Conservation (phyloP, 2,329 filamentous ascomycete species). For the Monosporascus sp. region DNA sequence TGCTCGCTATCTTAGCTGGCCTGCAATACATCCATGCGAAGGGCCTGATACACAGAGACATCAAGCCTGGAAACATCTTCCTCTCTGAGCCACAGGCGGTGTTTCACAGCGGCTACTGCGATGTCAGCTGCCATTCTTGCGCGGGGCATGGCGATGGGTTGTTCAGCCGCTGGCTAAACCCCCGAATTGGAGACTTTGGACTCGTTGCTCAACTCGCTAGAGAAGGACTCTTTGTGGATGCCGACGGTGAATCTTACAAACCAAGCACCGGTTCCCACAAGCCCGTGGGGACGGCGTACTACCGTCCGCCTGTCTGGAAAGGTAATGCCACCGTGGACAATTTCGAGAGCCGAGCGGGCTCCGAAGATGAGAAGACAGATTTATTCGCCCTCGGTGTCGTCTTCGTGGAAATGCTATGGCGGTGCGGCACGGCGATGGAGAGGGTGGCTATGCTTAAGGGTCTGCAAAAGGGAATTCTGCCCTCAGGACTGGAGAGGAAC, state of each 20-base stretch:
- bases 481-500: conserved; percentile 8
- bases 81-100: conserved; percentile 39
- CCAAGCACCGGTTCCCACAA: conserved; percentile 19
- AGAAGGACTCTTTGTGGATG: conserved; percentile 20
- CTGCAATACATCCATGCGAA: conserved; percentile 58
- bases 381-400: conserved; percentile 58
- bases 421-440: conserved; percentile 47
- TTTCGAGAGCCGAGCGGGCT: not conserved
- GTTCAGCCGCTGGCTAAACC: conserved; percentile 39
- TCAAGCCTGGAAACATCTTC: conserved; percentile 66
- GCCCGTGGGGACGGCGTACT: conserved; percentile 58
- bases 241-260: too few relatives aligned
- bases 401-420: conserved; percentile 54
- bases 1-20: conserved; percentile 53
- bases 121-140: conserved; percentile 19
- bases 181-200: conserved; percentile 63
- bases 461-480: conserved; percentile 18
- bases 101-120: conserved; percentile 20
- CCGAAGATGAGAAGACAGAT: conserved; percentile 49
- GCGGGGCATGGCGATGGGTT: not conserved
- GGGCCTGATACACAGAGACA: conserved; percentile 58
- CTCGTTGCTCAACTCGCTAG: conserved; percentile 50
- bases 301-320: conserved; percentile 43
- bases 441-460: conserved; percentile 27
- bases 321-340: not conserved